Percentiles rank a stretch among this genome's conserved stretches.
Conservation (phyloP, 768 basidiomycete genomes). For the Mycena haematopus region DNA sequence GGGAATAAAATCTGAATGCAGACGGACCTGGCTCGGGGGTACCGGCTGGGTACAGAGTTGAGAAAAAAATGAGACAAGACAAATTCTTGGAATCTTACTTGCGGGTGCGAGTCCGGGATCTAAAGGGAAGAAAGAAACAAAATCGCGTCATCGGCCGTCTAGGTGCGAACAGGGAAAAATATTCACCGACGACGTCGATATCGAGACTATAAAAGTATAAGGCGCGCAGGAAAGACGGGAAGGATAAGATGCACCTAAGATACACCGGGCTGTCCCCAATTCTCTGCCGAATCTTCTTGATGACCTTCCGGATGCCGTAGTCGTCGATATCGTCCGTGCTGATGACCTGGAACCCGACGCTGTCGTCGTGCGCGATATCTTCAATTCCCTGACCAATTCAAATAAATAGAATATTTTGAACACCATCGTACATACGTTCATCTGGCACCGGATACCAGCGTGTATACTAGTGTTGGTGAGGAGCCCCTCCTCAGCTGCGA, state of each 20-base stretch:
- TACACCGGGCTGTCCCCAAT: slow-evolving; percentile 67
- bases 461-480: slow-evolving; percentile 69
- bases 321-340: slow-evolving; percentile 65
- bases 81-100: slow-evolving; percentile 42
- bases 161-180: not conserved
- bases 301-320: slow-evolving; percentile 58
- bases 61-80: no score
- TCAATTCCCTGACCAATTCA: not conserved
- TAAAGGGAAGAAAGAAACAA: slow-evolving; percentile 26
- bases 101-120: slow-evolving; percentile 70
- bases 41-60: slow-evolving; percentile 21
- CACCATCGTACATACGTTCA: not conserved
- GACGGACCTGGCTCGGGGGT: slow-evolving; percentile 25
- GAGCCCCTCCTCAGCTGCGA: slow-evolving; percentile 65
- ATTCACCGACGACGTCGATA: slow-evolving; percentile 64
- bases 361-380: slow-evolving; percentile 11
- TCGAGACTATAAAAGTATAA: slow-evolving; percentile 50
- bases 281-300: slow-evolving; percentile 59
- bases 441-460: slow-evolving; percentile 60
- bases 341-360: slow-evolving; percentile 17
- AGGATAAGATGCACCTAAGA: slow-evolving; percentile 49
- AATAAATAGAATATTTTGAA: not conserved
- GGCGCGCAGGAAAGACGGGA: not conserved
- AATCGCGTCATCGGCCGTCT: no score
- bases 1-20: no score